Percentiles rank a stretch among this genome's conserved stretches.
Conservation (phyloP, 1,139 yeast genomes). For the Suhomyces wounanorum region DNA sequence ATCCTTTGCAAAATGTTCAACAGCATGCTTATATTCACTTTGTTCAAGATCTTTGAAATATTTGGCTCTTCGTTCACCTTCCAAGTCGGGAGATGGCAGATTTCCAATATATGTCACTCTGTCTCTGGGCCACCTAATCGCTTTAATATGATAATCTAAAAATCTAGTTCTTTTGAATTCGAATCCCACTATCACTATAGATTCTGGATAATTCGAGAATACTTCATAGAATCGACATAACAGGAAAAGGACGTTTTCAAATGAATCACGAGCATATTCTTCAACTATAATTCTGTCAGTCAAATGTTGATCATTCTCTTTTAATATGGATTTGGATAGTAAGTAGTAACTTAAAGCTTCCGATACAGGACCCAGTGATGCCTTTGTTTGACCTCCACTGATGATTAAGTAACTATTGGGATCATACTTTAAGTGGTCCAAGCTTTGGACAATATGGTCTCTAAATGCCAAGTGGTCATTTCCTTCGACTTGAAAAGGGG, state of each 20-base stretch:
- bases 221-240: conserved; percentile 57
- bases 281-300: conserved; percentile 47
- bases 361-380: conserved; percentile 51
- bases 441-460: conserved; percentile 55
- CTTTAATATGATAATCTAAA: conserved; percentile 54
- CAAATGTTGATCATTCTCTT: conserved; percentile 1
- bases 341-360: conserved; percentile 63
- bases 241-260: conserved; percentile 72
- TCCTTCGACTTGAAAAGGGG: conserved; percentile 68
- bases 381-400: conserved; percentile 76
- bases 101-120: conserved; percentile 56
- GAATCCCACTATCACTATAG: conserved; percentile 66
- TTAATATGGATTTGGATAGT: conserved; percentile 27
- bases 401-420: conserved; percentile 45
- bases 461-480: conserved; percentile 65
- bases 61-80: conserved; percentile 21
- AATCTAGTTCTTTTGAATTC: conserved; percentile 71
- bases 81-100: conserved; percentile 53
- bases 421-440: conserved; percentile 33
- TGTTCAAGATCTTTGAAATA: conserved; percentile 46
- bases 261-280: conserved; percentile 78
- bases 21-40: conserved; percentile 58
- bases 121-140: conserved; percentile 40
- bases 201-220: conserved; percentile 48
- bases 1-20: conserved; percentile 56